These are phyloP conservation scores for Alternaria incomplexa DNA, from an alignment of 2,329 filamentous ascomycete genomes.

Conservation along the genomic window DNA sequence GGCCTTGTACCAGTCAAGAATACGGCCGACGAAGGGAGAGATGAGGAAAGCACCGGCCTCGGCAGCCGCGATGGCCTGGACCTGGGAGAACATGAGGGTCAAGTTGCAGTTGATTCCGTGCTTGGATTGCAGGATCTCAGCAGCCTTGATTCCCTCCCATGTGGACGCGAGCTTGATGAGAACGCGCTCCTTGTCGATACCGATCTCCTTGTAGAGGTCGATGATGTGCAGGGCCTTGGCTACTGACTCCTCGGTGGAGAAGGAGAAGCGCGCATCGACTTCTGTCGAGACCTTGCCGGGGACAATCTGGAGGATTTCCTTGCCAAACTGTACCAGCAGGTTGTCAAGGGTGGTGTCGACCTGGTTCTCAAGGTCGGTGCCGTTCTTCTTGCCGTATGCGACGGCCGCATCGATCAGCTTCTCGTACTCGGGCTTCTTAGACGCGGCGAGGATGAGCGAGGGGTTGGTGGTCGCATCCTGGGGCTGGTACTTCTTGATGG, in stretches of 20 bases:
- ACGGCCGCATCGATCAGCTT: conserved; percentile 87
- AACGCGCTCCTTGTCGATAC: conserved; percentile 90
- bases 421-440: conserved; percentile 97
- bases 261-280: conserved; percentile 95
- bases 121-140: conserved; percentile 93
- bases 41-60: conserved; percentile 97
- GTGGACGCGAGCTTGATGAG: conserved; percentile 99
- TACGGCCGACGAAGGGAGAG: conserved; percentile 98
- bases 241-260: conserved; percentile 89
- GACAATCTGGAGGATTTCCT: conserved; percentile 94
- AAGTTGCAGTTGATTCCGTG: conserved; percentile 98
- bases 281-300: conserved; percentile 99
- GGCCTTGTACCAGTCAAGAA: conserved; percentile 99
- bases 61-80: conserved; percentile 93
- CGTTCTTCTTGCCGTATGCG: conserved; percentile 80
- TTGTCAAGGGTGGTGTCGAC: conserved; percentile 90
- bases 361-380: conserved; percentile 74
- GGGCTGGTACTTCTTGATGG: conserved; percentile 99
- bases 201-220: conserved; percentile 90
- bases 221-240: conserved; percentile 98
- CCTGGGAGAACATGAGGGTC: conserved; percentile 96
- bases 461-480: conserved; percentile 99
- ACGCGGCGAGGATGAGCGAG: conserved; percentile 95
- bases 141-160: conserved; percentile 99
- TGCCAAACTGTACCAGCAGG: conserved; percentile 96